A percentile compares a stretch with the other conserved stretches of the same genome.
Conservation (phyloP, 2,329 filamentous ascomycete species). For the Zymoseptoria ardabiliae region DNA sequence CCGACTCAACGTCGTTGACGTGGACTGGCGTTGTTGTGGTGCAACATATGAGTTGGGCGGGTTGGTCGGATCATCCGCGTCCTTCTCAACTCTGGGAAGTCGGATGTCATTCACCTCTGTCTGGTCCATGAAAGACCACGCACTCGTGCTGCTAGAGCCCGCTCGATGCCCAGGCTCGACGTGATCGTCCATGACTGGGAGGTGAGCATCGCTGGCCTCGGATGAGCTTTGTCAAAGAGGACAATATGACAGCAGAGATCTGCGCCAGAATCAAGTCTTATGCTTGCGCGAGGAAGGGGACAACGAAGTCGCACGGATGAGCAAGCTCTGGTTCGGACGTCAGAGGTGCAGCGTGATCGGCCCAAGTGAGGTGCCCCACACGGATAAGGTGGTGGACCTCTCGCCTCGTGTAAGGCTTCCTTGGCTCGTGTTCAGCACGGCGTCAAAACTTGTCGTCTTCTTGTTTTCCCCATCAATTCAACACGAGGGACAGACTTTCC, state of each 20-base stretch:
- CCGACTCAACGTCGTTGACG: conserved; percentile 36
- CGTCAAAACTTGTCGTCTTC: neutral
- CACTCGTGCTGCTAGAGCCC: neutral
- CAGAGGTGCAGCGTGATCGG: neutral
- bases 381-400: neutral
- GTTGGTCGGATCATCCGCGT: conserved; percentile 41
- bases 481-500: neutral
- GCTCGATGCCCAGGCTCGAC: neutral
- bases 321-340: neutral
- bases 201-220: neutral
- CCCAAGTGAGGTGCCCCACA: neutral
- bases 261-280: neutral
- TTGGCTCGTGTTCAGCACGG: neutral
- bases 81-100: conserved; percentile 41
- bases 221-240: neutral
- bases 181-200: neutral
- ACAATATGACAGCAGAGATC: neutral
- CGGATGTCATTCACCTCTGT: conserved; percentile 1
- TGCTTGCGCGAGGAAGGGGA: neutral
- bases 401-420: too few species aligned
- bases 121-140: neutral
- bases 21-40: conserved; percentile 32
- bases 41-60: conserved; percentile 29
- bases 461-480: neutral
- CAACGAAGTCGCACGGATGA: neutral